phyloP scores from a whole-genome alignment of 2,329 filamentous ascomycete species.

The Ascochyta clinopodiicola region DNA sequence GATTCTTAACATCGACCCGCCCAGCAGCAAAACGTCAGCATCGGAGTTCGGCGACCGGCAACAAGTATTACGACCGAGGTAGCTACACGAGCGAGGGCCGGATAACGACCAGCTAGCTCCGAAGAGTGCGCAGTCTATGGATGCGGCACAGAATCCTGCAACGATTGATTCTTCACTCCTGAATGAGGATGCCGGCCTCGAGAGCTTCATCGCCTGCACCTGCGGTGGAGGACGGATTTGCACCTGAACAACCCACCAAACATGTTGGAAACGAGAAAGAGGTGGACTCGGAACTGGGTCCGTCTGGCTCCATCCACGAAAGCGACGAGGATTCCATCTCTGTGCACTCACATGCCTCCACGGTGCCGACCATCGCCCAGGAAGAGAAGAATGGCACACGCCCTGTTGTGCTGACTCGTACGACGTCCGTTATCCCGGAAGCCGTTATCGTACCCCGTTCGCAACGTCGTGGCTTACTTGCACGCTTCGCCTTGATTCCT shows the following conservation, averaged over 20 bases:
- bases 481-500: slow-evolving; percentile 72
- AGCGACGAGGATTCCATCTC: slow-evolving; percentile 9
- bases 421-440: slow-evolving; percentile 46
- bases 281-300: slow-evolving; percentile 2
- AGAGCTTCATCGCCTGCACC: slow-evolving; percentile 1
- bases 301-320: slow-evolving; percentile 6
- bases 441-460: slow-evolving; percentile 58
- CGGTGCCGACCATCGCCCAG: slow-evolving; percentile 28
- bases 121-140: slow-evolving; percentile 2
- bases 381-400: slow-evolving; percentile 10
- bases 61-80: slow-evolving; percentile 2
- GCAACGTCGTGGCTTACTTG: slow-evolving; percentile 74
- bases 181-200: slow-evolving; percentile 11
- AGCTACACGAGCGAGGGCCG: slow-evolving; percentile 6
- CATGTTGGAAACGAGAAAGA: slow-evolving; percentile 10
- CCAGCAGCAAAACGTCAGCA: not conserved
- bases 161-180: not conserved
- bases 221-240: slow-evolving; percentile 9
- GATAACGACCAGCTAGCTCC: slow-evolving; percentile 10
- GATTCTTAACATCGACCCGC: not conserved
- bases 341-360: slow-evolving; percentile 29
- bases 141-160: not conserved
- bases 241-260: slow-evolving; percentile 5
- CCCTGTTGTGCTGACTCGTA: slow-evolving; percentile 32
- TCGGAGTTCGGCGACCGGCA: not conserved